A percentile compares a stretch with the other conserved stretches of the same genome.
Evolutionary conservation across 1,284 basidiomycete genomes (phyloP).

Genomic region (Dichomitus squalens): DNA sequence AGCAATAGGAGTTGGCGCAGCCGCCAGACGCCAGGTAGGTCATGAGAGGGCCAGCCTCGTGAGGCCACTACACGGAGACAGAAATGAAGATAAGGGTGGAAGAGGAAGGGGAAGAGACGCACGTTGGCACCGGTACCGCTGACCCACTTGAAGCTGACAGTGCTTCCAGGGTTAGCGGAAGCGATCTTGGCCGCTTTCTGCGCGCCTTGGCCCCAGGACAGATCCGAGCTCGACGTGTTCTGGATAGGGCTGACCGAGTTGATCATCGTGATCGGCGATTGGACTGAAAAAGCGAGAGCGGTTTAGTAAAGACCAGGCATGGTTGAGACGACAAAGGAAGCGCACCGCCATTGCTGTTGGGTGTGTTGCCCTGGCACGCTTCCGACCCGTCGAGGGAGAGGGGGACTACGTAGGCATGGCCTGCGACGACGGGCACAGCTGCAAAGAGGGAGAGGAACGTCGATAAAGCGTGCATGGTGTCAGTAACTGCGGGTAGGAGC

Average conservation of each 20-base stretch:
- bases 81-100: neutral
- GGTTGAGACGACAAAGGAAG: slow-evolving; percentile 37
- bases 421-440: slow-evolving; percentile 39
- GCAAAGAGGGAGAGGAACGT: slow-evolving; percentile 25
- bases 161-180: slow-evolving; percentile 43
- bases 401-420: slow-evolving; percentile 59
- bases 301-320: slow-evolving; percentile 21
- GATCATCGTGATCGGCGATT: slow-evolving; percentile 30
- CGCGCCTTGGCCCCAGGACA: slow-evolving; percentile 47
- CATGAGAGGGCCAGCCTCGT: slow-evolving; percentile 58
- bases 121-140: slow-evolving; percentile 42
- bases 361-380: slow-evolving; percentile 58
- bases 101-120: slow-evolving; percentile 1
- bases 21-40: slow-evolving; percentile 65
- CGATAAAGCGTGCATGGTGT: slow-evolving; percentile 20
- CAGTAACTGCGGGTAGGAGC: neutral
- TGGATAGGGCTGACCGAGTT: slow-evolving; percentile 42
- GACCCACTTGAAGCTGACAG: slow-evolving; percentile 55
- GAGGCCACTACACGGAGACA: slow-evolving; percentile 39
- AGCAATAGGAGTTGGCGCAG: slow-evolving; percentile 60
- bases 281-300: slow-evolving; percentile 2
- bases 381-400: slow-evolving; percentile 57
- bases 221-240: slow-evolving; percentile 38
- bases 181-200: slow-evolving; percentile 39
- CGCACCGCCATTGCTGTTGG: slow-evolving; percentile 37